Base-by-base conservation (phyloP, 345 rosid genomes). In the Eutrema heterophyllum region DNA sequence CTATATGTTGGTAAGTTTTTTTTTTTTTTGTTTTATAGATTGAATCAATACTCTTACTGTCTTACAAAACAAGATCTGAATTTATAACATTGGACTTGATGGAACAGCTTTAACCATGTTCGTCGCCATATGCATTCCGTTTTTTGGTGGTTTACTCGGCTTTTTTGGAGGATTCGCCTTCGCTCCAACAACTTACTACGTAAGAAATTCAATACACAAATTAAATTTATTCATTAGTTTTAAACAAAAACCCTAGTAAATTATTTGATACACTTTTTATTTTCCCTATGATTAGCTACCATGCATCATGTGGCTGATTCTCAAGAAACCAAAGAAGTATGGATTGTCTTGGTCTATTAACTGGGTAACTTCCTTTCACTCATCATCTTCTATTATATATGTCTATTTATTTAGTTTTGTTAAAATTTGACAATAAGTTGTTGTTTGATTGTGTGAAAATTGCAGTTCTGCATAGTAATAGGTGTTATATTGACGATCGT, bases 91-190 rank as follows among this genome's bases (percentile, higher is more conserved):
- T 61, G 18, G 24, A 51, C 13, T 29, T 21, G 16, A 35, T 74
- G 49, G 72, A 29, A 66, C 82, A 90, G 97, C 86, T 45, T 85
- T 93, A 45, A 93, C 98, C 11, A 86, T 88, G 93, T 4, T 90
- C 3, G 55, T 84, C 29, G 97, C 24, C 0, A 85, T 93, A 30
- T 74, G 84, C 59, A 30, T 93, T 63, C 96, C 98, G 9, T 93
- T 93, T 79, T 93, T 93, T 44, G 90, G 93, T 54, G 87, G 89
- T 13, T 77, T 93, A 30, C 88, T 90, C 13, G 91, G 92, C 10
- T 90, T 93, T 80, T 87, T 93, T 3, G 97, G 97, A 82, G 98
- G 98, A 64, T 83, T 90, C 33, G 97, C 93, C 11, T 87, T 93
- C 12, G 96, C 98, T 26, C 93, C 97, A 27, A 87, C 93, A 33